These are phyloP conservation scores for Pseudophaeomoniella oleicola DNA, from an alignment of 2,329 filamentous ascomycete genomes.

Conservation along the genomic window DNA sequence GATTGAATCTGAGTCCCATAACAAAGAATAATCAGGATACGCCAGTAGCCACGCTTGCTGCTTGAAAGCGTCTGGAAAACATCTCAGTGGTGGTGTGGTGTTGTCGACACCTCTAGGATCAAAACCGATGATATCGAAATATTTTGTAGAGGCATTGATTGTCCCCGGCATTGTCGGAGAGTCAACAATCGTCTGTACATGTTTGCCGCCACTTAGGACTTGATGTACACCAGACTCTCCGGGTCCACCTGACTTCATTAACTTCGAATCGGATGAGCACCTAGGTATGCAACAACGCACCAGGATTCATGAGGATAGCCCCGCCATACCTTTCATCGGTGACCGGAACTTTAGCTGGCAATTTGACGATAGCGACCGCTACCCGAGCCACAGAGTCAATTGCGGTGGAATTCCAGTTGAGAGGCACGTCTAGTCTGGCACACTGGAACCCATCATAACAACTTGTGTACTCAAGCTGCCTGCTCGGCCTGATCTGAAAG, in stretches of 20 bases:
- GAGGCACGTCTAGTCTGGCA: background rate
- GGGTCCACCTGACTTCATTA: conserved; percentile 29
- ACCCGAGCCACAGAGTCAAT: too few species aligned
- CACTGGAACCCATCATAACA: background rate
- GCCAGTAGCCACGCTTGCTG: too few species aligned
- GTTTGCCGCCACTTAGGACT: background rate
- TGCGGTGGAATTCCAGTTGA: background rate
- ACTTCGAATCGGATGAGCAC: conserved; percentile 20
- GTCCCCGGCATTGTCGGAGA: background rate
- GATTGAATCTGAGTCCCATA: too few species aligned
- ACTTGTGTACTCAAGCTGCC: too few species aligned
- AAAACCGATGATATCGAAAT: conserved; percentile 1
- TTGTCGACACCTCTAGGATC: background rate
- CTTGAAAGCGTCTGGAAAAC: background rate
- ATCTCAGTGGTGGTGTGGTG: background rate
- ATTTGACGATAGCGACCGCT: too few species aligned
- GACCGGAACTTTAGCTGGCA: too few species aligned
- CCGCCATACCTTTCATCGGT: background rate
- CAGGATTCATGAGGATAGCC: background rate
- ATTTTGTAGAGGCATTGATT: conserved; percentile 5
- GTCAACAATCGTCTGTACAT: background rate
- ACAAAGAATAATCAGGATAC: too few species aligned
- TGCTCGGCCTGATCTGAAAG: too few species aligned
- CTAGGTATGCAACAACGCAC: background rate
- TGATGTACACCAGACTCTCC: conserved; percentile 2